Evolutionary conservation across 306 rosid genomes (phyloP), one percentile per base, ranked within the genome.

Genomic region (Cicer judaicum): DNA sequence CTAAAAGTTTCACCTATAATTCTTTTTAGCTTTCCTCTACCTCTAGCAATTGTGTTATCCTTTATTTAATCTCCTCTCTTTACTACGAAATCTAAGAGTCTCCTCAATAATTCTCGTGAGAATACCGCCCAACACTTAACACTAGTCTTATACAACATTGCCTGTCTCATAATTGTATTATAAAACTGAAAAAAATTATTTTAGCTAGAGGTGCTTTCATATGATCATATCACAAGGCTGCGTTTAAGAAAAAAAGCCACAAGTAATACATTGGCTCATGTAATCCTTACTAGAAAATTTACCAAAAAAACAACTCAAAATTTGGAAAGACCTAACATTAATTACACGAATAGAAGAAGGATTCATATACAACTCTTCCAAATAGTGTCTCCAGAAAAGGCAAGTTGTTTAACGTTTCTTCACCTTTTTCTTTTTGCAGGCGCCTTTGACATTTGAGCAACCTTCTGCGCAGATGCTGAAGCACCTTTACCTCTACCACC

Each of bases 351-450:
- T 41, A 40, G 54, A 13, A 40, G 47, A 13, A 71, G 55, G 79
- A 72, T 65, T 59, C 81, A 68, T 71, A 65, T 76, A 79, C 84
- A 83, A 59, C 52, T 70, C 44, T 54, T 64, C 79, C 24, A 7
- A 54, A 42, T 68, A 44, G 57, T 34, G 63, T 46, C 72, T 43
- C 65, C 14, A 5, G 15, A 49, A 61, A 34, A 11, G 34, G 12
- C 56, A 19, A 3, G 7, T 36, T 55, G 57, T 59, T 48, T 12
- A 61, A 67, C n/a, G 39, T 66, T 61, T 60, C 57, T 66, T 93
- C 88, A 90, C 83, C 96, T 87, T 84, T 92, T 94, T 83, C 99
- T 89, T 88, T 92, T 90, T 16, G 90, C 64, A 70, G 90, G 74
- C 42, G 87, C 61, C 57, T 88, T 93, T 21, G 95, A 79, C 80